A percentile compares a stretch with the other conserved stretches of the same genome.
Evolutionary conservation across 352 stramenopile genomes (phyloP).

Genomic region (Phytophthora meadii): DNA sequence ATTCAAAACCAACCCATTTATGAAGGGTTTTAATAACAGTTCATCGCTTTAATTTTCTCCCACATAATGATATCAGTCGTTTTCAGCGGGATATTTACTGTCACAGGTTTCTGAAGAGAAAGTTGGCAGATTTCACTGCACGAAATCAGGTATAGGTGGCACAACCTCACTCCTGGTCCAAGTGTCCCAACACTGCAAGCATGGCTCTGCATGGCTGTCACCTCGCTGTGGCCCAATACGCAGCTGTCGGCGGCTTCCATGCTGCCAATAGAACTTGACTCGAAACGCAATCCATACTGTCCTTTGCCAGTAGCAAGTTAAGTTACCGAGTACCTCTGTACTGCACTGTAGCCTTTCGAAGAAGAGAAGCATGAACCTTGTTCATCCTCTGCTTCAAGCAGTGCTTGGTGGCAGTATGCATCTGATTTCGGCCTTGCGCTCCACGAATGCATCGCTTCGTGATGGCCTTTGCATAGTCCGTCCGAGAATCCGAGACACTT

Average conservation of each 20-base stretch:
- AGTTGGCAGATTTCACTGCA: slow-evolving; percentile 16
- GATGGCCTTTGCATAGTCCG: slow-evolving; percentile 20
- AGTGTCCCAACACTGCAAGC: slow-evolving; percentile 20
- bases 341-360: neutral
- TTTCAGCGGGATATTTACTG: neutral
- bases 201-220: slow-evolving; percentile 8
- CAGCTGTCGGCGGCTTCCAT: slow-evolving; percentile 11
- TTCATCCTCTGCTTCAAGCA: slow-evolving; percentile 15
- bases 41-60: too few relatives aligned
- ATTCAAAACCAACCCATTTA: neutral
- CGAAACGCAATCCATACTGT: slow-evolving; percentile 13
- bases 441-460: slow-evolving; percentile 20
- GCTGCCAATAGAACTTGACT: neutral
- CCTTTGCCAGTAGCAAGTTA: neutral
- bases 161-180: slow-evolving; percentile 19
- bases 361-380: neutral
- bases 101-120: neutral
- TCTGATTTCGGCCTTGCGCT: slow-evolving; percentile 28
- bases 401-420: neutral
- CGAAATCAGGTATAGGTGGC: slow-evolving; percentile 4
- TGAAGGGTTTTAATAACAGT: neutral
- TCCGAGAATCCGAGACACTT: slow-evolving; percentile 33
- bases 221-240: slow-evolving; percentile 4
- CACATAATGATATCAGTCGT: neutral
- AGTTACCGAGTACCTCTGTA: too few relatives aligned